A percentile compares a stretch with the other conserved stretches of the same genome.
These are phyloP conservation scores for Citrus hindsii DNA, from an alignment of 345 rosid genomes.

Conservation along the genomic window DNA sequence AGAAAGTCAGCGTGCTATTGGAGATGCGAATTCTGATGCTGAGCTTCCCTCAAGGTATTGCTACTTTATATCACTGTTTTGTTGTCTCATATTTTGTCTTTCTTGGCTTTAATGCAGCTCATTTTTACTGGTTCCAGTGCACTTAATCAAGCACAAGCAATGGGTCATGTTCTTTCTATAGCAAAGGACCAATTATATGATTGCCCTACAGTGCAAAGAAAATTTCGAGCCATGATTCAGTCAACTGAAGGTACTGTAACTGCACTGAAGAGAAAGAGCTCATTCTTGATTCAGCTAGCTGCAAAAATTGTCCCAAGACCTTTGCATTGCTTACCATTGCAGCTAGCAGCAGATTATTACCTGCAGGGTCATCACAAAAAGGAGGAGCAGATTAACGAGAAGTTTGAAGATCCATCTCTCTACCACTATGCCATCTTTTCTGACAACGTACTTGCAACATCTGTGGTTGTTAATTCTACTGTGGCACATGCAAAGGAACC, in stretches of 20 bases:
- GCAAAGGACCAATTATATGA: conserved; percentile 85
- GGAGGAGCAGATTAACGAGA: conserved; percentile 35
- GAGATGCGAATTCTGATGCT: conserved; percentile 74
- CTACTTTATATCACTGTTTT: conserved; percentile 15
- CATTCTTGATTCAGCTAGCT: conserved; percentile 91
- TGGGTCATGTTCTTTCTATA: conserved; percentile 80
- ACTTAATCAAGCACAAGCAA: conserved; percentile 79
- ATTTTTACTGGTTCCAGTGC: conserved; percentile 47
- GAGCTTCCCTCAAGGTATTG: conserved; percentile 79
- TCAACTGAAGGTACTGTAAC: conserved; percentile 60
- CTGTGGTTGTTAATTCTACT: conserved; percentile 94
- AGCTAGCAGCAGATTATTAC: conserved; percentile 82
- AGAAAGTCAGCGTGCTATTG: conserved; percentile 64
- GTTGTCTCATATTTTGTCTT: background rate
- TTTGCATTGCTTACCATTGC: conserved; percentile 87
- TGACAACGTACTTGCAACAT: conserved; percentile 90
- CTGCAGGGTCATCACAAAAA: conserved; percentile 43
- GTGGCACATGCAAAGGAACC: conserved; percentile 63
- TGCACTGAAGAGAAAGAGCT: conserved; percentile 70
- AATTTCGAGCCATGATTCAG: conserved; percentile 84
- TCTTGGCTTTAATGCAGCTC: conserved; percentile 16
- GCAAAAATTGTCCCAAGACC: conserved; percentile 90
- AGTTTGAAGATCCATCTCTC: conserved; percentile 71
- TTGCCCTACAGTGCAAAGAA: conserved; percentile 68
- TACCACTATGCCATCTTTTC: conserved; percentile 96